These are phyloP conservation scores for Pseudogymnoascus sp. DNA, from an alignment of 2,329 filamentous ascomycete species.

Conservation along the genomic window DNA sequence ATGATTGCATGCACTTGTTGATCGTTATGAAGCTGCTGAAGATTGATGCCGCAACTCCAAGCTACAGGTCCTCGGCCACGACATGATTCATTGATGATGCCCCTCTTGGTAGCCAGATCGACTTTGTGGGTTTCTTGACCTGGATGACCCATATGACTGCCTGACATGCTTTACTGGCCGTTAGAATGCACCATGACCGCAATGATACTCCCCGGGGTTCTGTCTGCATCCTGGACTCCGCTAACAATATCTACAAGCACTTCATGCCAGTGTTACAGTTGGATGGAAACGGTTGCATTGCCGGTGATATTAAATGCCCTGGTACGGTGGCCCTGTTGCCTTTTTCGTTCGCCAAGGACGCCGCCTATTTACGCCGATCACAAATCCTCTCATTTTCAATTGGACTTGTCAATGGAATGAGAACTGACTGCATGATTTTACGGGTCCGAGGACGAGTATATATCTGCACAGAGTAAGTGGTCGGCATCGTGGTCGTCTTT, in stretches of 20 bases:
- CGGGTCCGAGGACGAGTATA: background rate
- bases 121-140: background rate
- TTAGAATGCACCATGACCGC: conserved; percentile 3
- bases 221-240: background rate
- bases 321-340: background rate
- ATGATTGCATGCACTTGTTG: conserved; percentile 18
- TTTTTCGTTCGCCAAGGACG: background rate
- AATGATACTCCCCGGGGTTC: background rate
- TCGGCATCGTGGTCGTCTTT: background rate
- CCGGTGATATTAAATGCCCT: background rate
- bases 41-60: conserved; percentile 5
- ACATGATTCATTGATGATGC: conserved; percentile 8
- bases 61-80: background rate
- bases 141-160: conserved; percentile 4
- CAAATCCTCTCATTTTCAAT: background rate
- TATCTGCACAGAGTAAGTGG: conserved; percentile 8
- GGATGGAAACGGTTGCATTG: background rate
- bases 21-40: conserved; percentile 8
- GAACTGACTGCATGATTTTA: background rate
- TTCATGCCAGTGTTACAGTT: conserved; percentile 1
- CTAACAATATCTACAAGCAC: conserved; percentile 1
- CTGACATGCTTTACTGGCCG: conserved; percentile 6
- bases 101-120: conserved; percentile 4
- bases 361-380: background rate
- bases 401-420: background rate